Evolutionary conservation across 352 stramenopile species (phyloP).

Genomic region (Phytopythium ostracodes): DNA sequence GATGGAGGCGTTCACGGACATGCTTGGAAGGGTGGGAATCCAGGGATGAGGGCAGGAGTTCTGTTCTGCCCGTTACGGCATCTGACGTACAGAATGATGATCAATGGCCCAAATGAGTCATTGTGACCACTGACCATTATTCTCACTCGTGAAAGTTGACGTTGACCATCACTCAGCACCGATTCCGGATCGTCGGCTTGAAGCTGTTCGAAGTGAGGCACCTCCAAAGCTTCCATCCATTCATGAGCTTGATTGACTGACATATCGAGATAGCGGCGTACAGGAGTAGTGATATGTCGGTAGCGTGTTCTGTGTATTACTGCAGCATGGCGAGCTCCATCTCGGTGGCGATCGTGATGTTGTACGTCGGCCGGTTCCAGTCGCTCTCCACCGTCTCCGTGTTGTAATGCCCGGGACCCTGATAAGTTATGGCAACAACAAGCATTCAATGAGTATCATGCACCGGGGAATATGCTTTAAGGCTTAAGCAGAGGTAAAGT

Average conservation of each 20-base stretch:
- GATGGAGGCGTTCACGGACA: conserved; percentile 4
- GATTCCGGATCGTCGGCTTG: not conserved
- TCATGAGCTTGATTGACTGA: too few species aligned
- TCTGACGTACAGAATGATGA: too few species aligned
- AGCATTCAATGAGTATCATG: not conserved
- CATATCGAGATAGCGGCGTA: not conserved
- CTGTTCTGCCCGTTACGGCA: not conserved
- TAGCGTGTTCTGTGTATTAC: conserved; percentile 6
- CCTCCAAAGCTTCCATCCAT: too few species aligned
- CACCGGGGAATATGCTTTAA: not conserved
- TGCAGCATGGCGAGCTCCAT: conserved; percentile 75
- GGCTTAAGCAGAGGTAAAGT: not conserved
- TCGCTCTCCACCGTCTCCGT: conserved; percentile 62
- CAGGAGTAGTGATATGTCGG: not conserved
- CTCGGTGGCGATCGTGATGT: conserved; percentile 83
- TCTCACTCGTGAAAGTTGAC: not conserved
- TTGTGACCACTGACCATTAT: not conserved
- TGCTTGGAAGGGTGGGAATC: not conserved
- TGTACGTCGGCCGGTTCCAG: conserved; percentile 86
- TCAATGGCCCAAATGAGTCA: too few species aligned
- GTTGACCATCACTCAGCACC: conserved; percentile 3
- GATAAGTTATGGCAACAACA: not conserved
- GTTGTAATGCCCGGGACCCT: conserved; percentile 78
- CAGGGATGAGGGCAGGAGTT: not conserved
- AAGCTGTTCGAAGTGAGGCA: not conserved